A percentile compares a stretch with the other conserved stretches of the same genome.
phyloP scores from a whole-genome alignment of 2,329 filamentous ascomycete genomes.

The Colletotrichum sojae region DNA sequence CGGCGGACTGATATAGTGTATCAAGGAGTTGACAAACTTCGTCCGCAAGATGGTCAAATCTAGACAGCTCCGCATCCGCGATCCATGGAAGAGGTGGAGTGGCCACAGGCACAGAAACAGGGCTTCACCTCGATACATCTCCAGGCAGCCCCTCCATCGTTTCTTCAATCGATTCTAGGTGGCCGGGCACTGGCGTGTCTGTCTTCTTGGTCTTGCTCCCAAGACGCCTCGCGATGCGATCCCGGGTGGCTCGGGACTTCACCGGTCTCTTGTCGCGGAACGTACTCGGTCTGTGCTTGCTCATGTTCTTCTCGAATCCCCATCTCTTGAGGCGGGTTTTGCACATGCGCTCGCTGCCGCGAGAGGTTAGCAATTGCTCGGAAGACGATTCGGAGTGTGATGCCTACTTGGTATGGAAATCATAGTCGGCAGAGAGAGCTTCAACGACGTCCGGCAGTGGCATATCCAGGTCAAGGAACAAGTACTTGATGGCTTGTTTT shows the following conservation, averaged over 20 bases:
- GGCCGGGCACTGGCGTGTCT: no score
- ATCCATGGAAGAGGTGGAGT: no score
- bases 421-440: background rate
- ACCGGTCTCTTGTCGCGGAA: background rate
- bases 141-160: no score
- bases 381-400: background rate
- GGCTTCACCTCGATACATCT: no score
- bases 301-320: conserved; percentile 1
- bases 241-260: background rate
- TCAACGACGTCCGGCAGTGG: background rate
- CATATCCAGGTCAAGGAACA: background rate
- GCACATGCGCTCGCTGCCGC: background rate
- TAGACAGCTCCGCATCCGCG: no score
- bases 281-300: background rate
- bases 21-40: no score
- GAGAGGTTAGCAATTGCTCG: background rate
- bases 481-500: background rate
- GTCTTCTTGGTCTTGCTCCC: no score
- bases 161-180: no score
- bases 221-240: background rate
- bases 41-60: no score
- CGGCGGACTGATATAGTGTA: no score
- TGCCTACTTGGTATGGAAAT: background rate
- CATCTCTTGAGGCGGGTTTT: conserved; percentile 2
- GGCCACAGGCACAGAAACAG: no score